Percentiles rank a stretch among this genome's conserved stretches.
Evolutionary conservation across 768 basidiomycete species (phyloP).

Genomic region (Mycena leptocephala): DNA sequence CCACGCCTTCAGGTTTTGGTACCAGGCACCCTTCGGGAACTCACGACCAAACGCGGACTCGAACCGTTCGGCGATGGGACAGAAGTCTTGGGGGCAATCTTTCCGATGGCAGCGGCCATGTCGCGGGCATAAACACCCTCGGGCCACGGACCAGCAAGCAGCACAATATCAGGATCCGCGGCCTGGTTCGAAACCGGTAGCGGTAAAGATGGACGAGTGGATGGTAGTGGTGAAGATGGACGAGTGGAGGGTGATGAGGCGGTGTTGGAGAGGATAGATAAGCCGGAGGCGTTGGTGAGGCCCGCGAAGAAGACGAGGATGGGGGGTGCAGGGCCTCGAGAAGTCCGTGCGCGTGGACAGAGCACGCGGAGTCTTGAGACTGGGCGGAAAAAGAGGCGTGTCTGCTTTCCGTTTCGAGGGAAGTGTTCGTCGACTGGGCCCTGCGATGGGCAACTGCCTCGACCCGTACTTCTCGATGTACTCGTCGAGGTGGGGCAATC

Average conservation of each 20-base stretch:
- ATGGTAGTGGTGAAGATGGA: too few relatives aligned
- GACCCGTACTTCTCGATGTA: background rate
- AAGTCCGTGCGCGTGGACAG: background rate
- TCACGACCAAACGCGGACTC: background rate
- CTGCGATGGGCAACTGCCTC: background rate
- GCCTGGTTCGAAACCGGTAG: too few relatives aligned
- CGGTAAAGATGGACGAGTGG: too few relatives aligned
- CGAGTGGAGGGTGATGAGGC: too few relatives aligned
- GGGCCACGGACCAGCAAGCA: too few relatives aligned
- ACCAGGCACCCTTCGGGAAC: background rate
- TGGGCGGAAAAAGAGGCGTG: background rate
- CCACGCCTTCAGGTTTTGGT: background rate
- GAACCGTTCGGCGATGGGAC: background rate
- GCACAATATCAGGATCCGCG: too few relatives aligned
- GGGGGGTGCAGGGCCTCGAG: too few relatives aligned
- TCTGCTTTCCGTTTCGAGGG: background rate
- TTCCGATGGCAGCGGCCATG: background rate
- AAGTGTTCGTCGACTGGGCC: background rate
- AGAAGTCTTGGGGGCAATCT: background rate
- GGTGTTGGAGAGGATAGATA: background rate
- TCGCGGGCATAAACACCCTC: too few relatives aligned
- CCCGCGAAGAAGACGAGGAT: background rate
- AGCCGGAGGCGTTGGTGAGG: background rate
- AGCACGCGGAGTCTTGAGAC: background rate
- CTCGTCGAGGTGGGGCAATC: conserved; percentile 5